Base-by-base conservation (phyloP, 2,329 filamentous ascomycete species). In the Paecilomyces niveus region DNA sequence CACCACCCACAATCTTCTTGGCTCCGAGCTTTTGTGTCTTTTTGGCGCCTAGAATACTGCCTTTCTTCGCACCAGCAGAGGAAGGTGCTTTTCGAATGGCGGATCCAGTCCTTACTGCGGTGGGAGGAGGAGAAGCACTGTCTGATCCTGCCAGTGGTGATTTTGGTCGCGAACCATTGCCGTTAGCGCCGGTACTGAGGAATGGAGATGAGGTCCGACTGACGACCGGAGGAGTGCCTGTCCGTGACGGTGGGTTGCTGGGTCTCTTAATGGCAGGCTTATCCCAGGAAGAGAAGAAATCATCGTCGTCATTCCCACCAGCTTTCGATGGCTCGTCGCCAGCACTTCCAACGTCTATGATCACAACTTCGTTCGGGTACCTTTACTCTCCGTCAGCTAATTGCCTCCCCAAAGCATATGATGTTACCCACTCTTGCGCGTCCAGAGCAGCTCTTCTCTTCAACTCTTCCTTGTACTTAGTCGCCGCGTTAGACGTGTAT, bases 281-380 rank as follows among this genome's bases (percentile, higher is more conserved):
- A 71, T 97, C 94, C 94, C 93, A 99, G 0, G 92, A 97, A 9
- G 93, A 96, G 78, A 99, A 99, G 81, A 99, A 99, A 73, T 97
- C 94, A 70, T 97, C 92, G 21, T 88, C 87, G 22, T 96, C 92
- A 65, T 29, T 7, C 26, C 86, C 89, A 53, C 89, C 84, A n/a
- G 92, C 90, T 10, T 91, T 95, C 64, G 83, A 85, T 39, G 85
- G 81, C 64, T 84, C 87, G 60, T 90, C 87, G 56, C 78, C 78
- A 54, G 83, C 83, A 62, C 83, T 81, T 58, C 78, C 76, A 32
- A 84, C 80, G 68, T 97, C 94, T 58, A 86, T 89, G 64, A 97
- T 87, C 24, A 93, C 84, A 31, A 97, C 92, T 73, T 96, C 90
- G 33, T 85, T 82, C 10, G 93, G 93, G 75, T 88, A 90, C 68